A percentile compares a stretch with the other conserved stretches of the same genome.
phyloP scores from a whole-genome alignment of 2,329 filamentous ascomycete species.

The Colletotrichum sp. region DNA sequence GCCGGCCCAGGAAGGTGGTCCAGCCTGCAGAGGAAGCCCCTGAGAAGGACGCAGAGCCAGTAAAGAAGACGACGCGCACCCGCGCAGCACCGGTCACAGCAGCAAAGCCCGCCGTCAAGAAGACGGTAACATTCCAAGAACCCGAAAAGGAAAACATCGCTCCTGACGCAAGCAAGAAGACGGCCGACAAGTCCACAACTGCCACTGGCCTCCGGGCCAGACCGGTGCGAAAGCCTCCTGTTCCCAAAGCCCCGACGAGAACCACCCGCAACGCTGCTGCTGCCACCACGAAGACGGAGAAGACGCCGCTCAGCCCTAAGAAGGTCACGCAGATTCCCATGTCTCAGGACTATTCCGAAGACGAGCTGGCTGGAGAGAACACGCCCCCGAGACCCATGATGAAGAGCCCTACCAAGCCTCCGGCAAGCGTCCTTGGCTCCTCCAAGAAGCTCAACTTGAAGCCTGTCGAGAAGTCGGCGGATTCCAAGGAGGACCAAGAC shows the following conservation, averaged over 20 bases:
- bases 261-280: constrained; percentile 26
- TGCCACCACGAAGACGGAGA: constrained; percentile 37
- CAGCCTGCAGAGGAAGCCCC: constrained; percentile 24
- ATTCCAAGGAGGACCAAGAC: constrained; percentile 22
- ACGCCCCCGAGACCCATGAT: constrained; percentile 56
- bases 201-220: constrained; percentile 41
- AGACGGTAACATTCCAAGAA: constrained; percentile 68
- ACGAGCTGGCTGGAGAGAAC: constrained; percentile 62
- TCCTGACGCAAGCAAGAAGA: constrained; percentile 44
- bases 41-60: constrained; percentile 29
- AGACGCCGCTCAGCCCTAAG: constrained; percentile 66
- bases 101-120: constrained; percentile 56
- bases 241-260: constrained; percentile 29
- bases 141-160: constrained; percentile 69
- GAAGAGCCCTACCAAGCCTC: constrained; percentile 61
- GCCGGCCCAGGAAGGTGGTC: constrained; percentile 47
- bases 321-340: constrained; percentile 65
- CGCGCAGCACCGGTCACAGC: constrained; percentile 29
- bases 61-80: constrained; percentile 27
- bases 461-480: constrained; percentile 2
- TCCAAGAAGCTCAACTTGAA: constrained; percentile 40
- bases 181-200: constrained; percentile 26
- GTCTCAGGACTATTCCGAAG: constrained; percentile 59
- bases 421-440: constrained; percentile 32
- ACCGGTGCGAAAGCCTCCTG: constrained; percentile 52